Percentiles rank a stretch among this genome's conserved stretches.
These are phyloP conservation scores for Starmerella apis DNA, from an alignment of 805 yeast species.

Conservation along the genomic window DNA sequence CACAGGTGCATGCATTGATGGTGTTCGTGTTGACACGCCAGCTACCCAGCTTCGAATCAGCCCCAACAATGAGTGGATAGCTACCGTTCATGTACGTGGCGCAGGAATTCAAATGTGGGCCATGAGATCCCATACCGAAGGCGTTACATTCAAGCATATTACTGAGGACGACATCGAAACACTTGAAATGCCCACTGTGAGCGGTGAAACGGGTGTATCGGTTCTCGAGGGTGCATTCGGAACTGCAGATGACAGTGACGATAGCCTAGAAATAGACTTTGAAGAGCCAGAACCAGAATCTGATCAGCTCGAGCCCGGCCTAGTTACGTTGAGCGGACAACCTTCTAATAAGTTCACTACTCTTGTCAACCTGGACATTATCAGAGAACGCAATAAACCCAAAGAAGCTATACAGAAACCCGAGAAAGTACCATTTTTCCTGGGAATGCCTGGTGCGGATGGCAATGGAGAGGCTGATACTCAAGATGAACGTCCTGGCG, in stretches of 20 bases:
- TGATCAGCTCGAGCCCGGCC: constrained; percentile 48
- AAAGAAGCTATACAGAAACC: constrained; percentile 79
- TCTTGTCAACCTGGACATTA: constrained; percentile 67
- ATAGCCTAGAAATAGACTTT: constrained; percentile 31
- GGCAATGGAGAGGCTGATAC: constrained; percentile 17
- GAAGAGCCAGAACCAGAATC: constrained; percentile 25
- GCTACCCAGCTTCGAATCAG: constrained; percentile 73
- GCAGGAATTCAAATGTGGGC: constrained; percentile 91
- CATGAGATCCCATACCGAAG: constrained; percentile 69
- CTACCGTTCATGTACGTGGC: constrained; percentile 84
- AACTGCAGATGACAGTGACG: constrained; percentile 27
- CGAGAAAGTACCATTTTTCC: constrained; percentile 70
- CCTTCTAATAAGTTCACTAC: constrained; percentile 74
- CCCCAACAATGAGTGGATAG: constrained; percentile 79
- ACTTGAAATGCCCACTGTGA: constrained; percentile 57
- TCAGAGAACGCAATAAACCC: constrained; percentile 81
- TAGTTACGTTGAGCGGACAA: constrained; percentile 65
- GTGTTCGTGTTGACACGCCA: constrained; percentile 64
- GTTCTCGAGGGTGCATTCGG: constrained; percentile 60
- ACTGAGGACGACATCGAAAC: constrained; percentile 51
- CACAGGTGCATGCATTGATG: constrained; percentile 93
- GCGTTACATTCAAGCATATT: constrained; percentile 58
- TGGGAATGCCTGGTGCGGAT: constrained; percentile 35
- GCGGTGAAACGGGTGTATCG: constrained; percentile 67
- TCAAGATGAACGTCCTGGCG: neutral